These are phyloP conservation scores for Daldinia sp. DNA, from an alignment of 2,329 filamentous ascomycete genomes.

Conservation along the genomic window DNA sequence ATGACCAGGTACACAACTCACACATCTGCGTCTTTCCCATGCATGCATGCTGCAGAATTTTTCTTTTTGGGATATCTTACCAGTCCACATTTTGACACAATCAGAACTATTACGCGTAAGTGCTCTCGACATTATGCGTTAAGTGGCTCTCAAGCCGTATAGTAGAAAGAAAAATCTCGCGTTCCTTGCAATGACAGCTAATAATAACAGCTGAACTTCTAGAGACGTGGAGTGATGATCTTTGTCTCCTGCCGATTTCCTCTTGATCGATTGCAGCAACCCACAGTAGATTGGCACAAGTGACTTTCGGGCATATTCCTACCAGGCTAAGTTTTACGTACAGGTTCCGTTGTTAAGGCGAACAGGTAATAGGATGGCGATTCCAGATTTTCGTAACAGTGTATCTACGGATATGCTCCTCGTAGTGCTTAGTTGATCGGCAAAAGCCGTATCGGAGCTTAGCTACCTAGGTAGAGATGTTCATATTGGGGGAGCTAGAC, in stretches of 20 bases:
- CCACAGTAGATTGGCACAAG: neutral
- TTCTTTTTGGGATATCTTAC: neutral
- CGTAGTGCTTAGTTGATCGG: conserved; percentile 1
- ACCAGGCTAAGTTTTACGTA: neutral
- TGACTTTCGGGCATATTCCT: neutral
- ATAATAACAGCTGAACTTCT: neutral
- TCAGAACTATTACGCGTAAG: neutral
- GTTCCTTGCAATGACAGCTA: neutral
- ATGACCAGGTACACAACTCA: neutral
- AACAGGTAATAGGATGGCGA: neutral
- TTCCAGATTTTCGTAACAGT: neutral
- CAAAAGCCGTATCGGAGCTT: neutral
- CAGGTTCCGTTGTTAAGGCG: neutral
- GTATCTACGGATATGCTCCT: neutral
- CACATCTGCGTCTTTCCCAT: neutral
- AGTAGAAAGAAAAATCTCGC: neutral
- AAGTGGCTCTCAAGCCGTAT: neutral
- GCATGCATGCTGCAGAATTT: neutral
- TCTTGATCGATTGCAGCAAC: conserved; percentile 1
- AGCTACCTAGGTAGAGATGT: neutral
- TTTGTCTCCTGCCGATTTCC: neutral
- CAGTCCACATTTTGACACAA: neutral
- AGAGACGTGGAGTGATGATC: neutral
- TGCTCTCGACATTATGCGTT: neutral
- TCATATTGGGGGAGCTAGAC: neutral